A percentile compares a stretch with the other conserved stretches of the same genome.
phyloP scores from a whole-genome alignment of 1,284 basidiomycete genomes.

The Rhodotorula mucilaginosa region DNA sequence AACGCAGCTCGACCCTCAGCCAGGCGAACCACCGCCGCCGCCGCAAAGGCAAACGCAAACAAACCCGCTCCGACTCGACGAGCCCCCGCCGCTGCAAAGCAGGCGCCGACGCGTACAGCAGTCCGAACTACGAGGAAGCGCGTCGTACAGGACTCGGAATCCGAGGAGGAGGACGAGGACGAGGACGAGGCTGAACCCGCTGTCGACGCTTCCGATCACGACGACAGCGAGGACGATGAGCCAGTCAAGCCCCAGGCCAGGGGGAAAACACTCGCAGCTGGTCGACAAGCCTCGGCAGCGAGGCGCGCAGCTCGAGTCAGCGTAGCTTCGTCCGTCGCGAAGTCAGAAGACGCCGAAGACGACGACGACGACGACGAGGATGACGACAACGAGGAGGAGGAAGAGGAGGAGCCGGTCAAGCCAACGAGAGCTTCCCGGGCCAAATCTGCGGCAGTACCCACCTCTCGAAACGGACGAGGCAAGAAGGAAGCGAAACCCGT shows the following conservation, averaged over 20 bases:
- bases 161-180: neutral
- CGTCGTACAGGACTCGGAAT: neutral
- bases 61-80: neutral
- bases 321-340: neutral
- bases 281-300: neutral
- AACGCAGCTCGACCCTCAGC: neutral
- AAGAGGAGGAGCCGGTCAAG: slow-evolving; percentile 16
- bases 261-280: neutral
- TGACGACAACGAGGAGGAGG: slow-evolving; percentile 4
- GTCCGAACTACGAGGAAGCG: too few relatives aligned
- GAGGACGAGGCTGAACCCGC: neutral
- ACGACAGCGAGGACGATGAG: neutral
- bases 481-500: slow-evolving; percentile 17
- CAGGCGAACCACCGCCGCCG: neutral
- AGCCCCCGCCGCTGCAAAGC: neutral
- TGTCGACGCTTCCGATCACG: neutral
- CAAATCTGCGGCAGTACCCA: too few relatives aligned
- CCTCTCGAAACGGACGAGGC: neutral
- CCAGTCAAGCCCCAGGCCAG: neutral
- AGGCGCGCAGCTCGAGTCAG: neutral
- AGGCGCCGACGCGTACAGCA: neutral
- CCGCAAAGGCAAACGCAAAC: neutral
- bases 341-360: slow-evolving; percentile 22
- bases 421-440: neutral
- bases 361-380: slow-evolving; percentile 8